These are phyloP conservation scores for Talaromyces sp. DNA, from an alignment of 2,329 filamentous ascomycete species.

Conservation along the genomic window DNA sequence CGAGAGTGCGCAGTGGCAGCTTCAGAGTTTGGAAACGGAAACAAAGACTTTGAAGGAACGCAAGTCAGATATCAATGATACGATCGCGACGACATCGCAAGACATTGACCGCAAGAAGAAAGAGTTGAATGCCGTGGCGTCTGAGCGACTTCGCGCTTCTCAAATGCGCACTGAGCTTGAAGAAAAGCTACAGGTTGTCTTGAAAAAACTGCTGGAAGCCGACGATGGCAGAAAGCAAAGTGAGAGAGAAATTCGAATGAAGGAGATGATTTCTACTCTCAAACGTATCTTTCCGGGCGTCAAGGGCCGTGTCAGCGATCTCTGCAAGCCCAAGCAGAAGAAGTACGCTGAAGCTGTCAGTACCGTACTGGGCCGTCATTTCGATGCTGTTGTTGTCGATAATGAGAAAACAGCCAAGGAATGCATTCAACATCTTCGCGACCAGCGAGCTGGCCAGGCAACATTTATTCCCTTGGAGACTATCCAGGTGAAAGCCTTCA, in stretches of 20 bases:
- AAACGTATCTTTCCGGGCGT: slow-evolving; percentile 91
- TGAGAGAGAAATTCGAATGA: slow-evolving; percentile 70
- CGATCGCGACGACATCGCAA: slow-evolving; percentile 61
- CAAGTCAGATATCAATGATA: slow-evolving; percentile 55
- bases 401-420: slow-evolving; percentile 90
- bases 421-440: slow-evolving; percentile 89
- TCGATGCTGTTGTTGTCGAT: slow-evolving; percentile 91
- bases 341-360: slow-evolving; percentile 92
- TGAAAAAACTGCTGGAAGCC: slow-evolving; percentile 75
- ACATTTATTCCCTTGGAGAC: slow-evolving; percentile 97
- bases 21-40: slow-evolving; percentile 69
- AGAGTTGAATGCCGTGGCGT: slow-evolving; percentile 77
- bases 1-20: slow-evolving; percentile 66
- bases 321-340: slow-evolving; percentile 95
- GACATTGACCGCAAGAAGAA: slow-evolving; percentile 89
- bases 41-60: slow-evolving; percentile 63
- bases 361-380: slow-evolving; percentile 84
- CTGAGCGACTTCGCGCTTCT: slow-evolving; percentile 72
- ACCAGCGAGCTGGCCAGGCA: slow-evolving; percentile 78
- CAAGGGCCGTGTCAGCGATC: slow-evolving; percentile 78
- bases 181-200: slow-evolving; percentile 78
- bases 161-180: slow-evolving; percentile 84
- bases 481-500: slow-evolving; percentile 88
- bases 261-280: slow-evolving; percentile 77
- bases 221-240: slow-evolving; percentile 81